Conservation (phyloP, 805 yeast species). For the Ogataea parapolymorpha region DNA sequence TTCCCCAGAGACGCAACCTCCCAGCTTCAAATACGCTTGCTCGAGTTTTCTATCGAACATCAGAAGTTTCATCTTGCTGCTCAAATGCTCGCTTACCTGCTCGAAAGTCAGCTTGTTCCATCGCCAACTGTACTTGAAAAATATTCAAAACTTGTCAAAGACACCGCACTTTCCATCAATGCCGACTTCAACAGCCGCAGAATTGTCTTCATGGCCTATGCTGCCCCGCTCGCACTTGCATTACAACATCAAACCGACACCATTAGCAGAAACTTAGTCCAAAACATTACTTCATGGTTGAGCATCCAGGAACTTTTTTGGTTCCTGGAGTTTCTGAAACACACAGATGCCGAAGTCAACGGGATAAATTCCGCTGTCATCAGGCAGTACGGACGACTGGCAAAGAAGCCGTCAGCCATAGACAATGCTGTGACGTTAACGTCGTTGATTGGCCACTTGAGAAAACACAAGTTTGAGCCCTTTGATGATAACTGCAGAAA, state of each 20-base stretch:
- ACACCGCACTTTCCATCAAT: constrained; percentile 14
- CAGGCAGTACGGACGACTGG: constrained; percentile 7
- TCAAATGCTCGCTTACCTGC: constrained; percentile 13
- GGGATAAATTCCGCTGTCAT: constrained; percentile 7
- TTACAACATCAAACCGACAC: constrained; percentile 11
- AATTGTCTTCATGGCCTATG: constrained; percentile 25
- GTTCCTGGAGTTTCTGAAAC: constrained; percentile 23
- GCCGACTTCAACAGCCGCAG: constrained; percentile 16
- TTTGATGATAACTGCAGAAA: constrained; percentile 12
- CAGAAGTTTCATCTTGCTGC: constrained; percentile 21
- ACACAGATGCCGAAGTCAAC: neutral
- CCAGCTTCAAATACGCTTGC: constrained; percentile 13
- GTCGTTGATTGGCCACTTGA: constrained; percentile 18
- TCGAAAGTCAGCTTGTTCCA: constrained; percentile 14
- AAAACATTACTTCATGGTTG: constrained; percentile 17
- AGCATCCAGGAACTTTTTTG: constrained; percentile 16
- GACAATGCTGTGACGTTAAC: constrained; percentile 22
- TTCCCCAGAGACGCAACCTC: constrained; percentile 9
- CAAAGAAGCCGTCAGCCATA: constrained; percentile 1
- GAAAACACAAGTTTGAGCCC: constrained; percentile 7
- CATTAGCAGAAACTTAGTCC: constrained; percentile 7
- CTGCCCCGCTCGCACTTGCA: constrained; percentile 14
- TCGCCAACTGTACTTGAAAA: constrained; percentile 7
- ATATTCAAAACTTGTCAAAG: constrained; percentile 17
- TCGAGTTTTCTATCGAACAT: constrained; percentile 12